Conservation (phyloP, 768 basidiomycete genomes). For the Leccinellum luteum region DNA sequence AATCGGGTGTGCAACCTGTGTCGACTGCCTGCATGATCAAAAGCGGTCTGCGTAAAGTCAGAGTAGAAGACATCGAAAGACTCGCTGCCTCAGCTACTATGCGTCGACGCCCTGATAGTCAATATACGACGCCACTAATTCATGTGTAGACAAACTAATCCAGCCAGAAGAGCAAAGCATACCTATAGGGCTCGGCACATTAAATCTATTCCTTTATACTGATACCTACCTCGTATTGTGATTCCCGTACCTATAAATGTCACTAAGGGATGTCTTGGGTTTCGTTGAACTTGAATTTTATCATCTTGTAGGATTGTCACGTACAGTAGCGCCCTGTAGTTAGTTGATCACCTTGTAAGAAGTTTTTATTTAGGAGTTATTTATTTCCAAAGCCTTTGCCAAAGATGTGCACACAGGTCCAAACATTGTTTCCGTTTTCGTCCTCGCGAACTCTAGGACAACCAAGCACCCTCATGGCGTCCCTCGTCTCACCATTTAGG, state of each 20-base stretch:
- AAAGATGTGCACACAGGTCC: conserved; percentile 20
- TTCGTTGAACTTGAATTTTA: conserved; percentile 1
- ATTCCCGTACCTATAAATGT: not conserved
- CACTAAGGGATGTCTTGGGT: not conserved
- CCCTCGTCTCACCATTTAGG: conserved; percentile 29
- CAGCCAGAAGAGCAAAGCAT: not conserved
- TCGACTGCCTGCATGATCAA: not conserved
- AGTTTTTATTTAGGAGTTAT: conserved; percentile 6
- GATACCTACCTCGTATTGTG: not conserved
- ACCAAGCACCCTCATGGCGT: conserved; percentile 21
- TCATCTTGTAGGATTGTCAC: no score
- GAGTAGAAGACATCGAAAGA: conserved; percentile 14
- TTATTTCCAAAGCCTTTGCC: conserved; percentile 25
- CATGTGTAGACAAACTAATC: not conserved
- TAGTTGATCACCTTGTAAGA: no score
- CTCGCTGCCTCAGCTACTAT: conserved; percentile 11
- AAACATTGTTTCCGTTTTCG: conserved; percentile 21
- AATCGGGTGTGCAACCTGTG: not conserved
- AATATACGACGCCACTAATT: not conserved
- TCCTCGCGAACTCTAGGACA: conserved; percentile 1
- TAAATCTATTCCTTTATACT: not conserved
- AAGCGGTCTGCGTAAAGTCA: conserved; percentile 1
- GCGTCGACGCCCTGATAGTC: not conserved
- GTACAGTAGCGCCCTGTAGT: no score
- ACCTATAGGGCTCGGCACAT: not conserved